A percentile compares a stretch with the other conserved stretches of the same genome.
phyloP scores from a whole-genome alignment of 257 asterid genomes.

The Lycium ferocissimum region DNA sequence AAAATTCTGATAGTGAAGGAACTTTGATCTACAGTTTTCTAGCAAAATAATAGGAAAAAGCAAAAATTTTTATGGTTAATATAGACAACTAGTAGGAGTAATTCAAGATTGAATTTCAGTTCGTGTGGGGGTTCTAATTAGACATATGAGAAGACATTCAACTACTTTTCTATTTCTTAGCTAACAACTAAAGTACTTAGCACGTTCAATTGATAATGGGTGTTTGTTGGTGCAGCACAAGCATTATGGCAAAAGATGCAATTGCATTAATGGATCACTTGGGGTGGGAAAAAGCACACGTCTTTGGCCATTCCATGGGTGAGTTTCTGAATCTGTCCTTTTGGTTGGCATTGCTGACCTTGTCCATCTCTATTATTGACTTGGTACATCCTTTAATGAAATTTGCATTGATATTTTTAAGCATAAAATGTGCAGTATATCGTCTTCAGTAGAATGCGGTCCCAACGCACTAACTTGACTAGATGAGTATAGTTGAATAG shows the following conservation, averaged over 20 bases:
- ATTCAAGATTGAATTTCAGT: not conserved
- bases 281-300: slow-evolving; percentile 92
- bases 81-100: not conserved
- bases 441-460: not conserved
- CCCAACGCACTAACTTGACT: not conserved
- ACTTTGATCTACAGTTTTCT: not conserved
- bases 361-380: not conserved
- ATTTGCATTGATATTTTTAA: not conserved
- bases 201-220: slow-evolving; percentile 15
- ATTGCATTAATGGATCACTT: slow-evolving; percentile 92
- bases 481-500: not conserved
- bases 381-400: slow-evolving; percentile 4
- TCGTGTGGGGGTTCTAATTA: not conserved
- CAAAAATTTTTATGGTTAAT: not conserved
- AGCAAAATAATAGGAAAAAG: not conserved
- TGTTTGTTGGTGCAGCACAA: slow-evolving; percentile 60
- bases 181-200: not conserved
- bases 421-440: not conserved
- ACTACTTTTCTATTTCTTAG: not conserved
- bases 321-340: slow-evolving; percentile 44
- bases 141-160: not conserved
- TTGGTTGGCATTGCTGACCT: slow-evolving; percentile 42
- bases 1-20: slow-evolving; percentile 12
- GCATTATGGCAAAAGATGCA: slow-evolving; percentile 91
- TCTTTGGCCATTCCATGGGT: slow-evolving; percentile 99